Evolutionary conservation across 2,329 filamentous ascomycete genomes (phyloP), one percentile per base, ranked within the genome.

Genomic region (Tolypocladium album): DNA sequence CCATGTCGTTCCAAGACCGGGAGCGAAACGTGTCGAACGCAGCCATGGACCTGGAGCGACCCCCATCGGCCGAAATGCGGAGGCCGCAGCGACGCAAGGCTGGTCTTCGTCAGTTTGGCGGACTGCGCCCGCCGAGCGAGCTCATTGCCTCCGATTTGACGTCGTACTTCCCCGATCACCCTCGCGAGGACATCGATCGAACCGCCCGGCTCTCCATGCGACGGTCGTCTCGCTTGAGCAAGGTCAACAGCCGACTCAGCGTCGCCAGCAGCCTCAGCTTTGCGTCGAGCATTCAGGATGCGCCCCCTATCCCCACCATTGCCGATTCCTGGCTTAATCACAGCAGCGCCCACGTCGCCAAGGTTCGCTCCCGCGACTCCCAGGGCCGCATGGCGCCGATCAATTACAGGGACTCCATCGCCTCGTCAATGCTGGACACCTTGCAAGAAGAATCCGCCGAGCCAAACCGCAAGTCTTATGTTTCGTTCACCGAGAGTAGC

Each of bases 131-230:
- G 22, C 94, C 94, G 1, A 97, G 93, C 76, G 94, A 99, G 77
- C 84, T 99, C 71, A 99, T 99, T 70, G 93, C 93, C 34, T 96
- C 94, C 27, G 94, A 99, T 71, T 79, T 99, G 61, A 94, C 91
- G 1, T 96, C 92, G 0, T 99, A 97, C 78, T 99, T 99, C 80
- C 94, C 94, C 0, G 92, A 96, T 69, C 93, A 97, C 68, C 87
- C 92, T 57, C 87, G 90, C 60, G 92, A 96, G 71, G 91, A 96
- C 67, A 97, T 99, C 70, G 94, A 97, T 73, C 89, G 92, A 67
- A 97, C 94, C 0, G 92, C 96, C 63, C 89, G 94, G 56, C 84
- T 97, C 74, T 97, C 93, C 0, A 88, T 97, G 73, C 85, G 93
- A 66, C 85, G 94, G 66, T 97, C 93, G 47, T 90, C 90, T 58